Percentiles rank a stretch among this genome's conserved stretches.
Evolutionary conservation across 2,329 filamentous ascomycete genomes (phyloP).

Genomic region (Sclerotinia minor): DNA sequence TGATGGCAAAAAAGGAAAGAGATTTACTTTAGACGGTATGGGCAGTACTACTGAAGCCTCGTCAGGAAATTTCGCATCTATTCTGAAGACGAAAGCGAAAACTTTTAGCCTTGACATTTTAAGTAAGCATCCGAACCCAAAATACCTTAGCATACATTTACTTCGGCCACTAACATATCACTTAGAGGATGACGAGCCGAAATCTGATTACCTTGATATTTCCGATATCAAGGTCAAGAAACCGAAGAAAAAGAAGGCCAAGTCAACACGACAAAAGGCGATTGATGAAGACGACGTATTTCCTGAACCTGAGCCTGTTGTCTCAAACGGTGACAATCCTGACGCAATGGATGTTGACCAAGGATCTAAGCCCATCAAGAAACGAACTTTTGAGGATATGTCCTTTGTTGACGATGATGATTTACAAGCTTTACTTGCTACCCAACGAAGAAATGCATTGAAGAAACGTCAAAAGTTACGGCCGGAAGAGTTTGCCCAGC

Average conservation of each 20-base stretch:
- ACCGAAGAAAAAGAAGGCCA: constrained; percentile 86
- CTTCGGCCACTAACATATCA: constrained; percentile 40
- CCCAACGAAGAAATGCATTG: constrained; percentile 78
- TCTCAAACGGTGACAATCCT: constrained; percentile 41
- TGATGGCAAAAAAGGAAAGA: constrained; percentile 81
- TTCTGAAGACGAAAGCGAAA: constrained; percentile 63
- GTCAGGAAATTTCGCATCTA: constrained; percentile 50
- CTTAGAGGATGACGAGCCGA: constrained; percentile 59
- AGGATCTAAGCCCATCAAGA: constrained; percentile 53
- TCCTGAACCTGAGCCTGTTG: constrained; percentile 44
- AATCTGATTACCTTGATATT: constrained; percentile 85
- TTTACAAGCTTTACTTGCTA: constrained; percentile 78
- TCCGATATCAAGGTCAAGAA: constrained; percentile 92
- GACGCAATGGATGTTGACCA: constrained; percentile 77
- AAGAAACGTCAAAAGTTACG: constrained; percentile 89
- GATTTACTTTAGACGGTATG: constrained; percentile 80
- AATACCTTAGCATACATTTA: neutral
- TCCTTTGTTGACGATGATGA: constrained; percentile 89
- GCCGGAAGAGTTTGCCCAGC: constrained; percentile 82
- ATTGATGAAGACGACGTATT: constrained; percentile 63
- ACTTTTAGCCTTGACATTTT: constrained; percentile 75
- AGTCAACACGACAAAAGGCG: constrained; percentile 69
- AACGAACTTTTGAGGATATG: constrained; percentile 63
- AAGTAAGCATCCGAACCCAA: constrained; percentile 44
- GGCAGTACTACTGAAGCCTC: constrained; percentile 66